A percentile compares a stretch with the other conserved stretches of the same genome.
Conservation (phyloP, 2,329 filamentous ascomycete genomes). For the Cercospora sojina region DNA sequence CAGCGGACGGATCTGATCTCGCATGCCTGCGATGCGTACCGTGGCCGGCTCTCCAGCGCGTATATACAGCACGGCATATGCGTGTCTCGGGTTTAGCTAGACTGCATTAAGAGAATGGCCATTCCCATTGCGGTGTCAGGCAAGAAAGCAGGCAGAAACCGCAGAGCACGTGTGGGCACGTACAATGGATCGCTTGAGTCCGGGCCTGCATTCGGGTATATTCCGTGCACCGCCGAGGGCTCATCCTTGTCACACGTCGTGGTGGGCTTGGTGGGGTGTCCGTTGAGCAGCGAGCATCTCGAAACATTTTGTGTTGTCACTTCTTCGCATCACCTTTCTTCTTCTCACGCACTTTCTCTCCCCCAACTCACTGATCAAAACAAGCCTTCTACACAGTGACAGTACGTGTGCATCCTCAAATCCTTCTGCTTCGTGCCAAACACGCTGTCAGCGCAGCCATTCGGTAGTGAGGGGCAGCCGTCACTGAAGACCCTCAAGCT, state of each 20-base stretch:
- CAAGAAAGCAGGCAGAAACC: background rate
- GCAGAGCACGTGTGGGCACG: constrained; percentile 5
- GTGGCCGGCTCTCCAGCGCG: background rate
- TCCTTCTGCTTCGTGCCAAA: background rate
- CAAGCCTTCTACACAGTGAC: background rate
- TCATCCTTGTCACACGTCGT: constrained; percentile 6
- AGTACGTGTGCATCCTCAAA: background rate
- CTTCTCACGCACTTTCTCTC: background rate
- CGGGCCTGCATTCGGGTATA: background rate
- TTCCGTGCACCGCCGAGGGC: constrained; percentile 6
- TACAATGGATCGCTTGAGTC: background rate
- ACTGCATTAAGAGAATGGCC: constrained; percentile 3
- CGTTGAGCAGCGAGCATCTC: constrained; percentile 5
- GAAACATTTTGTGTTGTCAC: constrained; percentile 5
- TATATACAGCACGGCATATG: background rate
- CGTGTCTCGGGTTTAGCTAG: background rate
- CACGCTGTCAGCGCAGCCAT: background rate
- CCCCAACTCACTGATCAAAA: background rate
- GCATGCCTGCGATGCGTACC: background rate
- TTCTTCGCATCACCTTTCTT: background rate
- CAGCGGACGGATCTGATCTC: background rate
- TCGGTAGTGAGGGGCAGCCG: background rate
- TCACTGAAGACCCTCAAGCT: background rate
- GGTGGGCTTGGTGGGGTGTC: background rate
- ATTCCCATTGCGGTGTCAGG: constrained; percentile 1